Evolutionary conservation across 345 rosid genomes (phyloP).

Genomic region (Erodium maritimum): DNA sequence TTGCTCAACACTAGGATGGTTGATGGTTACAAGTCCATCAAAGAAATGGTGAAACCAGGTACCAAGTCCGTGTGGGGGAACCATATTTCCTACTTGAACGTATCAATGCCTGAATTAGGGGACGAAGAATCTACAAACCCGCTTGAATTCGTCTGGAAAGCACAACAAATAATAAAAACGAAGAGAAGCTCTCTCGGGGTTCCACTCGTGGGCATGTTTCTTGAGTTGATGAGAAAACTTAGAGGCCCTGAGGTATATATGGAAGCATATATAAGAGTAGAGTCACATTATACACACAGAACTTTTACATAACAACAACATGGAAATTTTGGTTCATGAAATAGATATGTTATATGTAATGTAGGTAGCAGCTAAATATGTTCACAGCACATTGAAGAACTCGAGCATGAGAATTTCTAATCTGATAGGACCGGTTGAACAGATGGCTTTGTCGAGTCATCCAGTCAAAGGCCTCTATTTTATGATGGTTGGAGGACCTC

Average conservation of each 20-base stretch:
- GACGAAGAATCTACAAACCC: no score
- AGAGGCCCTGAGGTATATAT: slow-evolving; percentile 26
- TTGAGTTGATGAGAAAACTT: slow-evolving; percentile 17
- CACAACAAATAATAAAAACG: slow-evolving; percentile 15
- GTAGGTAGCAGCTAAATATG: slow-evolving; percentile 16
- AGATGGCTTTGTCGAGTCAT: slow-evolving; percentile 34
- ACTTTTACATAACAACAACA: slow-evolving; percentile 22
- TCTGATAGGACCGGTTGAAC: slow-evolving; percentile 32
- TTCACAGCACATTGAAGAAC: slow-evolving; percentile 25
- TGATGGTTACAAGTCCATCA: slow-evolving; percentile 29
- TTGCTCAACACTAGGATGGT: slow-evolving; percentile 35
- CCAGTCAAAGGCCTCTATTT: slow-evolving; percentile 37
- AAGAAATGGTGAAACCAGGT: slow-evolving; percentile 31
- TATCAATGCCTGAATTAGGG: slow-evolving; percentile 15
- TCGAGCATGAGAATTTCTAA: slow-evolving; percentile 47
- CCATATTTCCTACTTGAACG: slow-evolving; percentile 24
- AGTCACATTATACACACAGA: no score
- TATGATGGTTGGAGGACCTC: slow-evolving; percentile 31
- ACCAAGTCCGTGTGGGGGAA: slow-evolving; percentile 35
- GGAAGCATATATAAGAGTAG: no score
- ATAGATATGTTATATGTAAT: slow-evolving; percentile 18
- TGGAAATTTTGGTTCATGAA: slow-evolving; percentile 20
- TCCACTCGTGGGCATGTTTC: slow-evolving; percentile 16
- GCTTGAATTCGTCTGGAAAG: slow-evolving; percentile 13
- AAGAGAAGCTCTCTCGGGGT: slow-evolving; percentile 24